Evolutionary conservation across 495 filamentous ascomycete genomes (phyloP).

Genomic region (Hapsidospora chrysogenum): DNA sequence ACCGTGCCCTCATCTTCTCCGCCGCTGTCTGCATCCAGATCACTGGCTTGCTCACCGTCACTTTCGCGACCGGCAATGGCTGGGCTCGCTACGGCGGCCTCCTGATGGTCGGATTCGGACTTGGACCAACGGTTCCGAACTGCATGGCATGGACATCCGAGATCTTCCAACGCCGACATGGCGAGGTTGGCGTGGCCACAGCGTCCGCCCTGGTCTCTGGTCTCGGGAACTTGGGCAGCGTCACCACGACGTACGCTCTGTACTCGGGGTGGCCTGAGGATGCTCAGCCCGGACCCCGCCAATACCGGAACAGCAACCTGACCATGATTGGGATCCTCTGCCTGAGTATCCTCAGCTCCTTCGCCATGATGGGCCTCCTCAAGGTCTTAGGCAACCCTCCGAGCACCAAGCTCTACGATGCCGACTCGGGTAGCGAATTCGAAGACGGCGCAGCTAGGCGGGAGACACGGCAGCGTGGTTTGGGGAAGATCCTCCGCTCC

Average conservation of each 20-base stretch:
- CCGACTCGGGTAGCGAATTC: conserved; percentile 30
- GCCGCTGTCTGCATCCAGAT: conserved; percentile 63
- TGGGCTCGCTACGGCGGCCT: conserved; percentile 82
- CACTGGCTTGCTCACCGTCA: conserved; percentile 60
- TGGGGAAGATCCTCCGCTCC: conserved; percentile 37
- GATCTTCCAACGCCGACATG: conserved; percentile 77
- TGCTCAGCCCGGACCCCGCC: conserved; percentile 42
- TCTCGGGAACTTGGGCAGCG: conserved; percentile 68
- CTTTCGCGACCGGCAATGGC: conserved; percentile 52
- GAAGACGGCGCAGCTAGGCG: conserved; percentile 56
- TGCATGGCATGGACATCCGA: conserved; percentile 89
- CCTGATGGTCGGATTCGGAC: conserved; percentile 79
- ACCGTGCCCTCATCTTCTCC: conserved; percentile 73
- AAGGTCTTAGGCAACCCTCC: conserved; percentile 40
- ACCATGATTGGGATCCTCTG: conserved; percentile 78
- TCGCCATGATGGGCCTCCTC: conserved; percentile 49
- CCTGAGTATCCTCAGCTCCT: conserved; percentile 54
- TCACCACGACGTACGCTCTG: conserved; percentile 76
- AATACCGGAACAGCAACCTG: conserved; percentile 70
- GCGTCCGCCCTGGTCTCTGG: conserved; percentile 75
- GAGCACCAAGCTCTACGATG: conserved; percentile 24
- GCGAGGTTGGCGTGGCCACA: conserved; percentile 84
- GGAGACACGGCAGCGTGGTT: conserved; percentile 50
- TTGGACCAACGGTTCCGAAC: conserved; percentile 81
- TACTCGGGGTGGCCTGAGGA: conserved; percentile 76